A percentile compares a stretch with the other conserved stretches of the same genome.
These are phyloP conservation scores for Pythium aquatile DNA, from an alignment of 352 stramenopile species.

Conservation along the genomic window DNA sequence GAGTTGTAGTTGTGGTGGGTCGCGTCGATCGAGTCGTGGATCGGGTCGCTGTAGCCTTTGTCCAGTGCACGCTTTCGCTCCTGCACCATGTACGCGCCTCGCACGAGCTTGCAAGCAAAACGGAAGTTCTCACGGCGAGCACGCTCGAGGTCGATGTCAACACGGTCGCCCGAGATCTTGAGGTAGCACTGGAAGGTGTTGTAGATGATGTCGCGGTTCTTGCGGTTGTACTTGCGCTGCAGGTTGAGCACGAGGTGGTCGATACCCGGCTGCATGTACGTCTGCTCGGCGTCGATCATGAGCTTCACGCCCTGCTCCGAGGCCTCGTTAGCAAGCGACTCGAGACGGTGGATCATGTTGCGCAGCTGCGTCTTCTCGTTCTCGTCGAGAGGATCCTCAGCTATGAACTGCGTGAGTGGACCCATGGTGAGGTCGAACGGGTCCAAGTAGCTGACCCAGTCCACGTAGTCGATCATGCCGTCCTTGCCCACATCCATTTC, in stretches of 20 bases:
- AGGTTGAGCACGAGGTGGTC: slow-evolving; percentile 91
- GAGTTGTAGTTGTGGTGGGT: slow-evolving; percentile 95
- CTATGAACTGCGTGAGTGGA: slow-evolving; percentile 85
- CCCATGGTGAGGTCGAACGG: slow-evolving; percentile 90
- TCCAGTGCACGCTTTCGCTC: slow-evolving; percentile 90
- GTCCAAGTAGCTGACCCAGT: slow-evolving; percentile 93
- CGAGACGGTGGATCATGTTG: slow-evolving; percentile 87
- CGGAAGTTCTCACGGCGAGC: slow-evolving; percentile 90
- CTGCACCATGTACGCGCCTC: slow-evolving; percentile 98
- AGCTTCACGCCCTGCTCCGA: slow-evolving; percentile 85
- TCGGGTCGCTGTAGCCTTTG: slow-evolving; percentile 84
- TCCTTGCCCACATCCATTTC: slow-evolving; percentile 67
- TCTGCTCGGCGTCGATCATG: slow-evolving; percentile 98
- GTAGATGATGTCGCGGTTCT: slow-evolving; percentile 90
- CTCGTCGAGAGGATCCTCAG: slow-evolving; percentile 71
- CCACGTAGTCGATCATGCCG: slow-evolving; percentile 92
- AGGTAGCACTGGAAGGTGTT: slow-evolving; percentile 99
- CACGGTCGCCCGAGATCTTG: slow-evolving; percentile 86
- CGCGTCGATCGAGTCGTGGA: slow-evolving; percentile 91
- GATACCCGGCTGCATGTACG: slow-evolving; percentile 97
- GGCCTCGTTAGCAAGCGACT: slow-evolving; percentile 72
- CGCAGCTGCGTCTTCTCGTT: slow-evolving; percentile 90
- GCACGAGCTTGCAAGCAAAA: slow-evolving; percentile 97
- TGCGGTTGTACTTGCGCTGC: slow-evolving; percentile 90
- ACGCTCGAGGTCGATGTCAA: slow-evolving; percentile 92